Base-by-base conservation (phyloP, 805 yeast species). In the Isabelozyma pseudorhagii region DNA sequence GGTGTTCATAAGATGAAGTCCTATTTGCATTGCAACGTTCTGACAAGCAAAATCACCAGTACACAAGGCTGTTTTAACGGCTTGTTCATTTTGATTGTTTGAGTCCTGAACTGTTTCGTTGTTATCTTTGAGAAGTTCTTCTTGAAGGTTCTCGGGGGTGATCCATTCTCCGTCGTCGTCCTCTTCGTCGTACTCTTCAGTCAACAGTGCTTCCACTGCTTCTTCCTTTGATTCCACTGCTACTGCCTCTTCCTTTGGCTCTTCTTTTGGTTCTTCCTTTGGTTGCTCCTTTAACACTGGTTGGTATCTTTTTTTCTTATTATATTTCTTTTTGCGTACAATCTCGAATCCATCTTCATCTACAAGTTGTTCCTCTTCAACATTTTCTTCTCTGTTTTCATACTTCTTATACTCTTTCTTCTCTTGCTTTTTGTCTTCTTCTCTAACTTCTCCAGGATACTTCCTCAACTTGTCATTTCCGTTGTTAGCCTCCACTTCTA, bases 1-100 rank as follows among this genome's bases (percentile, higher is more conserved):
- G 21, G 88, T 76, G 67, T 92, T 92, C 83, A 94, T 86, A 57
- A 93, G 75, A 56, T 89, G 87, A 50, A 94, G 68, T 5, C 97
- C 97, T 58, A 94, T 78, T 67, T 93, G 98, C 71, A 94, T 77
- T 0, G 97, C 81, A 13, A 92, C 97, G 68, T 94, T 94, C 68
- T 94, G 99, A 61, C 93, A 89, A 2, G 99, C 98, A 72, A 93
- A 94, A 81, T 94, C 99, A 27, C 96, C 96, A 0, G 97, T 87
- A 0, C 97, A 85, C 45, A 94, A 70, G 2, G 97, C 99, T 15
- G 86, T 94, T 54, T 84, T 80, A 50, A 85, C 78, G 2, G 59
- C 50, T 3, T 62, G 68, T 3, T 44, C 21, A 14, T 63, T 60
- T 8, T 11, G 10, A 14, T 71, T 69, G 11, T 69, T 59, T 17